Base-by-base conservation (phyloP, 148 eudicot genomes). In the Silene conica region DNA sequence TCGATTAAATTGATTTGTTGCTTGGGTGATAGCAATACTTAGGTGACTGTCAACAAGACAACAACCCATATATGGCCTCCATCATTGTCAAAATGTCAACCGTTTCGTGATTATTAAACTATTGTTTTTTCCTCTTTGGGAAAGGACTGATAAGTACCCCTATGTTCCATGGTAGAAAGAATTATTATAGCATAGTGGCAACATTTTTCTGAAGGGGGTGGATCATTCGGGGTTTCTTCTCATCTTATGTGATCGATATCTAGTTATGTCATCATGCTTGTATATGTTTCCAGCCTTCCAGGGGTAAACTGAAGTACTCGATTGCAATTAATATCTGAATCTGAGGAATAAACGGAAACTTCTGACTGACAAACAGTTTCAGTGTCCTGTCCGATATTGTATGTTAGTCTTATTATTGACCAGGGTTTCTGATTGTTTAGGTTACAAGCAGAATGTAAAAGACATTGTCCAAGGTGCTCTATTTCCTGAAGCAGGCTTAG, bases 391-490 rank as follows among this genome's bases (percentile, higher is more conserved):
- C 23, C 69, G 10, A 18, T 7, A 50, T 41, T 38, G 43, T 8
- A 3, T 63, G 14, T 34, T 5, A 20, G n/a, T 63, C 14, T 63
- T n/a, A n/a, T n/a, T n/a, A n/a, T n/a, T n/a, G n/a, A n/a, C n/a
- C n/a, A n/a, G n/a, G n/a, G n/a, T n/a, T n/a, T n/a, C n/a, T n/a
- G n/a, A n/a, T n/a, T 20, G 22, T 79, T 25, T 75, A 95, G 98
- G 98, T 61, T 95, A 95, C 80, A 77, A 46, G 63, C 85, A 80
- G 74, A 89, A 81, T 66, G 93, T 83, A 70, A 85, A 87, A 52
- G 98, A 95, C 64, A 92, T 95, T 19, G 86, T 95, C 63, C 85
- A 89, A 85, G 90, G 89, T 41, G 98, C 98, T 31, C 82, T 95
- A 82, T 95, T 95, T 76, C 93, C 98, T 3, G 98, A 95, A 86